Conservation (phyloP, 2,329 filamentous ascomycete genomes). For the Alternaria brassicae region DNA sequence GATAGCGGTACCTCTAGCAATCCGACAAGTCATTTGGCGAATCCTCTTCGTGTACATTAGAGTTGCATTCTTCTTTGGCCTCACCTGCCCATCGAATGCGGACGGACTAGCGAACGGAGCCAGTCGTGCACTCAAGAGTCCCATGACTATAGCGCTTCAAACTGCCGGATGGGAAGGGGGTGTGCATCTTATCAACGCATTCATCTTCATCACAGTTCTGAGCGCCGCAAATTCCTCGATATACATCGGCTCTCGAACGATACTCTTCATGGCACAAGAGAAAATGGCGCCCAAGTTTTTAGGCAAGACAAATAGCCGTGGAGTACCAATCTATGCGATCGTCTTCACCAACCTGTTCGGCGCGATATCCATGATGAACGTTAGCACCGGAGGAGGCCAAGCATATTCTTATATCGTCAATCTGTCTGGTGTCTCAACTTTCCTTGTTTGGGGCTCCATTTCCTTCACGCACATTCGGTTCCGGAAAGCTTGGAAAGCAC, state of each 20-base stretch:
- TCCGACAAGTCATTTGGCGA: conserved; percentile 54
- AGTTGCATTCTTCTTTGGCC: conserved; percentile 58
- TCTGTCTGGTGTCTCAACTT: conserved; percentile 72
- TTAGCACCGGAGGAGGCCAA: conserved; percentile 69
- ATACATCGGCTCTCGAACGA: conserved; percentile 77
- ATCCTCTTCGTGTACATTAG: conserved; percentile 56
- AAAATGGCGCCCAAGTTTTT: conserved; percentile 74
- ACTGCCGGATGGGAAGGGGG: conserved; percentile 76
- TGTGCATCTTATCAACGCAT: conserved; percentile 77
- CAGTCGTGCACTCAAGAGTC: conserved; percentile 70
- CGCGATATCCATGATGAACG: conserved; percentile 76
- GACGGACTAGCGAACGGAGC: conserved; percentile 66
- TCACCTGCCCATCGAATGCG: conserved; percentile 74
- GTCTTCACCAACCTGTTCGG: conserved; percentile 75
- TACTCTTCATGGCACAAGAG: conserved; percentile 78
- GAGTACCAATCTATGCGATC: conserved; percentile 67
- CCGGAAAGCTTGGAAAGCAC: conserved; percentile 64
- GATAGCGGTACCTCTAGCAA: conserved; percentile 57
- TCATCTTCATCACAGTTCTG: conserved; percentile 69
- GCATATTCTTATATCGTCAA: conserved; percentile 76
- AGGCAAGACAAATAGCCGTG: conserved; percentile 70
- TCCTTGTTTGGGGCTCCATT: conserved; percentile 75
- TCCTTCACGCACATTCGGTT: conserved; percentile 76
- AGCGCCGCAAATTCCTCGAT: conserved; percentile 69
- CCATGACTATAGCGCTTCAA: conserved; percentile 59